Conservation (phyloP, 768 basidiomycete species). For the Sutorius australiensis region DNA sequence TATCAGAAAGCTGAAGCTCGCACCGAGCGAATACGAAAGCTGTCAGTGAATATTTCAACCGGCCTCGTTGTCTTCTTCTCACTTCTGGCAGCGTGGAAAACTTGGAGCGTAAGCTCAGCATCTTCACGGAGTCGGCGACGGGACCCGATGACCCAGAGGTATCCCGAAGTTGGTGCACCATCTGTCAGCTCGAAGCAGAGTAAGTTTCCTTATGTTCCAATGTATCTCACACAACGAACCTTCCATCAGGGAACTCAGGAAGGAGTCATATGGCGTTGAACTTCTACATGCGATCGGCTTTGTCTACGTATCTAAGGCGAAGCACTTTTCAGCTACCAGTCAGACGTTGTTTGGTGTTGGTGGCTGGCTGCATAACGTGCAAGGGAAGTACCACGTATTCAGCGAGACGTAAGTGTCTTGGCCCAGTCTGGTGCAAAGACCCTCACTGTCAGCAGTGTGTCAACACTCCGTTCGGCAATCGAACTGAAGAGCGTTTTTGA, state of each 20-base stretch:
- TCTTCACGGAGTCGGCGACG: slow-evolving; percentile 82
- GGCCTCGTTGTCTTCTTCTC: neutral
- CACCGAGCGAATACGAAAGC: slow-evolving; percentile 67
- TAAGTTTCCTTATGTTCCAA: slow-evolving; percentile 36
- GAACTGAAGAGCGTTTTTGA: slow-evolving; percentile 89
- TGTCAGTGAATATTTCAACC: slow-evolving; percentile 30
- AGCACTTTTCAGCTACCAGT: slow-evolving; percentile 75
- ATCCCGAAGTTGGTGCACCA: slow-evolving; percentile 66
- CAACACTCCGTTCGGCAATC: slow-evolving; percentile 80
- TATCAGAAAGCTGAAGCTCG: slow-evolving; percentile 75
- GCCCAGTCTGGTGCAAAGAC: neutral
- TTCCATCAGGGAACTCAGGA: slow-evolving; percentile 63
- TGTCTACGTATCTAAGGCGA: slow-evolving; percentile 78
- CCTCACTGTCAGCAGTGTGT: slow-evolving; percentile 51
- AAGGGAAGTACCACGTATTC: slow-evolving; percentile 90
- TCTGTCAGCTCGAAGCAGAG: slow-evolving; percentile 81
- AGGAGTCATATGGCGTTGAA: slow-evolving; percentile 85
- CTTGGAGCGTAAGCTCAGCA: slow-evolving; percentile 75
- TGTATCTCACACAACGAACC: slow-evolving; percentile 1
- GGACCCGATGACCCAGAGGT: slow-evolving; percentile 69
- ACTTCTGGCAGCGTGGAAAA: slow-evolving; percentile 49
- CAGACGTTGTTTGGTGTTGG: slow-evolving; percentile 74
- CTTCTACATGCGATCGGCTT: slow-evolving; percentile 84
- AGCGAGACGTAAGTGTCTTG: slow-evolving; percentile 75
- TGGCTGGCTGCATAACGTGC: slow-evolving; percentile 90